Percentiles rank a stretch among this genome's conserved stretches.
These are phyloP conservation scores for Lentinula boryana DNA, from an alignment of 768 basidiomycete genomes.

Conservation along the genomic window DNA sequence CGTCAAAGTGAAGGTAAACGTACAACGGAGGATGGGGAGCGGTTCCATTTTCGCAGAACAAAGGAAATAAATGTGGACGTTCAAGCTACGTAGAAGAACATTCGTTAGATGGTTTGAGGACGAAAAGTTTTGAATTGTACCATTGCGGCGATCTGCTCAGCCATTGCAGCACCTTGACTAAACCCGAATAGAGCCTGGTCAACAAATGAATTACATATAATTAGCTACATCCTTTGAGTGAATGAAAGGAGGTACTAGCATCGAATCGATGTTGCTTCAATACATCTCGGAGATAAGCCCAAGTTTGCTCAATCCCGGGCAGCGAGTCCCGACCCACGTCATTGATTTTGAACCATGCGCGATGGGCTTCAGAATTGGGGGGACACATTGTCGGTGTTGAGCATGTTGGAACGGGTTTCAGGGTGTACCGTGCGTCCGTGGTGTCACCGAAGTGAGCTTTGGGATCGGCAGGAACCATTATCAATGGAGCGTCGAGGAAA, in stretches of 20 bases:
- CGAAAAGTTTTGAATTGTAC: neutral
- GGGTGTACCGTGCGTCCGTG: neutral
- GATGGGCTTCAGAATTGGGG: neutral
- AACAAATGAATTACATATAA: neutral
- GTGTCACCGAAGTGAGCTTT: neutral
- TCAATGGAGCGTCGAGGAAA: slow-evolving; percentile 3
- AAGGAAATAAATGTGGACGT: neutral
- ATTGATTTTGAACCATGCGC: slow-evolving; percentile 5
- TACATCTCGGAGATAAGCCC: neutral
- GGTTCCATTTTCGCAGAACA: slow-evolving; percentile 3
- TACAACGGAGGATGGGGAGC: slow-evolving; percentile 5
- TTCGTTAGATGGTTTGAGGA: neutral
- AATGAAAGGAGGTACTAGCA: neutral
- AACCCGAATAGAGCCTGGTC: slow-evolving; percentile 1
- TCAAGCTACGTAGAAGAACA: neutral
- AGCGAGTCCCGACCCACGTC: slow-evolving; percentile 4
- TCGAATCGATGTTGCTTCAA: slow-evolving; percentile 3
- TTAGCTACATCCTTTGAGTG: neutral
- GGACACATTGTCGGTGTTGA: slow-evolving; percentile 5
- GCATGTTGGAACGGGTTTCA: neutral
- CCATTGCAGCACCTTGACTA: slow-evolving; percentile 5
- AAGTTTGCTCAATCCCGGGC: slow-evolving; percentile 2
- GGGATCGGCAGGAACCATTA: neutral
- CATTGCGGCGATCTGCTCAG: slow-evolving; percentile 5
- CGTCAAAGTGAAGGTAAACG: neutral